These are phyloP conservation scores for Avena insularis DNA, from an alignment of 176 grass and related monocot genomes.

Conservation along the genomic window DNA sequence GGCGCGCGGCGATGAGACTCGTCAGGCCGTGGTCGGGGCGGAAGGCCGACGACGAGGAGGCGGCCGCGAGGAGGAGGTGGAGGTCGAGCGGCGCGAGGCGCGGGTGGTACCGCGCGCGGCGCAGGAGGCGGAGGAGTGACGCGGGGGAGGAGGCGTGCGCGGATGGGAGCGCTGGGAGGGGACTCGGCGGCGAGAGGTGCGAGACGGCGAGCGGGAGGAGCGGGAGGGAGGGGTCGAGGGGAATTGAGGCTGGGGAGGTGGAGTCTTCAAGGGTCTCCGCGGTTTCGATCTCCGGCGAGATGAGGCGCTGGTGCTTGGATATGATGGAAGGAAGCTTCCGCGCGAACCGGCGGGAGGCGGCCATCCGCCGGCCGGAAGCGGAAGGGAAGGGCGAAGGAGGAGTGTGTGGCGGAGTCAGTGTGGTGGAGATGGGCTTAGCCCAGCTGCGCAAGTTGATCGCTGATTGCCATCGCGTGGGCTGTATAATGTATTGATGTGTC, in stretches of 20 bases:
- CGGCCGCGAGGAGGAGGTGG: constrained; percentile 64
- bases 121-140: constrained; percentile 51
- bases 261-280: not conserved
- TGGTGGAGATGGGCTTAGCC: not conserved
- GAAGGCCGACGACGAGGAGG: constrained; percentile 54
- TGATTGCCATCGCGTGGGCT: not conserved
- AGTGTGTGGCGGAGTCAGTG: not conserved
- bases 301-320: constrained; percentile 68
- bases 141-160: constrained; percentile 46
- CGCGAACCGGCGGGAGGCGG: constrained; percentile 61
- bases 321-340: constrained; percentile 70
- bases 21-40: constrained; percentile 77
- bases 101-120: constrained; percentile 61
- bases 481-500: too few relatives aligned
- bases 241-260: constrained; percentile 18
- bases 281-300: constrained; percentile 43
- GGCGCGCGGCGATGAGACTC: constrained; percentile 46
- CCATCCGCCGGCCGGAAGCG: constrained; percentile 37
- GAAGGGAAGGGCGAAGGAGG: not conserved
- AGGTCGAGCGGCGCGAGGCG: constrained; percentile 69
- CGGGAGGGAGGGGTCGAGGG: constrained; percentile 51
- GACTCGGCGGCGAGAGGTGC: constrained; percentile 56
- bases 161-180: constrained; percentile 52
- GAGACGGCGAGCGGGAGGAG: constrained; percentile 63
- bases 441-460: not conserved